Evolutionary conservation across 345 rosid species (phyloP).

Genomic region (Euphorbia pulcherrima): DNA sequence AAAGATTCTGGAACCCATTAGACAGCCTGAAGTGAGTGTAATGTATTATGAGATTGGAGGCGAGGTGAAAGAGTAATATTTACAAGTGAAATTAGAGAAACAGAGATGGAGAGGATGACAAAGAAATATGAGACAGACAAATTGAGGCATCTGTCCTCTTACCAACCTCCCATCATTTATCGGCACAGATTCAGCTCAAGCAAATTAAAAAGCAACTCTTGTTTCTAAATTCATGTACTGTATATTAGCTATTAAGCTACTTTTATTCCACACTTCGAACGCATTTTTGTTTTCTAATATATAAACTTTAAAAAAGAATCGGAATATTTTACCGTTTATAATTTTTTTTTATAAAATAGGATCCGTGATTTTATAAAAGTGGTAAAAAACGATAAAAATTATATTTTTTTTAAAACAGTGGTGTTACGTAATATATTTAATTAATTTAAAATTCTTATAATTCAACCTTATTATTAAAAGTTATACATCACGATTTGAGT

Average conservation of each 20-base stretch:
- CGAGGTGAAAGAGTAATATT: slow-evolving; percentile 14
- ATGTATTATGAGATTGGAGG: slow-evolving; percentile 17
- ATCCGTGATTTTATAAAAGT: too few relatives aligned
- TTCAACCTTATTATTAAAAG: too few relatives aligned
- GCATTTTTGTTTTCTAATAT: too few relatives aligned
- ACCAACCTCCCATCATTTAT: slow-evolving; percentile 18
- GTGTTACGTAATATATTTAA: too few relatives aligned
- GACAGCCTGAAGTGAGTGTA: neutral
- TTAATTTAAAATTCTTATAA: too few relatives aligned
- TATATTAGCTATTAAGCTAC: neutral
- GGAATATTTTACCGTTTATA: too few relatives aligned
- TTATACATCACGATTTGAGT: too few relatives aligned
- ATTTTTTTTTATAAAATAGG: too few relatives aligned
- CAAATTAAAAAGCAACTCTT: neutral
- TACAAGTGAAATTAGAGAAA: neutral
- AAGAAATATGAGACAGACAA: slow-evolving; percentile 33
- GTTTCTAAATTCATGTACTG: neutral
- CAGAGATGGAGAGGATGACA: slow-evolving; percentile 11
- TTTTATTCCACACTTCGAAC: too few relatives aligned
- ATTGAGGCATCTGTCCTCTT: slow-evolving; percentile 15
- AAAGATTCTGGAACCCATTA: slow-evolving; percentile 37
- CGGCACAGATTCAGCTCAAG: slow-evolving; percentile 12
- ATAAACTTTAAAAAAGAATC: too few relatives aligned
- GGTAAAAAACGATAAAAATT: too few relatives aligned
- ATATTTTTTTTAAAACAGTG: too few relatives aligned